These are phyloP conservation scores for Aspergillus diversus DNA, from an alignment of 495 filamentous ascomycete genomes.

Conservation along the genomic window DNA sequence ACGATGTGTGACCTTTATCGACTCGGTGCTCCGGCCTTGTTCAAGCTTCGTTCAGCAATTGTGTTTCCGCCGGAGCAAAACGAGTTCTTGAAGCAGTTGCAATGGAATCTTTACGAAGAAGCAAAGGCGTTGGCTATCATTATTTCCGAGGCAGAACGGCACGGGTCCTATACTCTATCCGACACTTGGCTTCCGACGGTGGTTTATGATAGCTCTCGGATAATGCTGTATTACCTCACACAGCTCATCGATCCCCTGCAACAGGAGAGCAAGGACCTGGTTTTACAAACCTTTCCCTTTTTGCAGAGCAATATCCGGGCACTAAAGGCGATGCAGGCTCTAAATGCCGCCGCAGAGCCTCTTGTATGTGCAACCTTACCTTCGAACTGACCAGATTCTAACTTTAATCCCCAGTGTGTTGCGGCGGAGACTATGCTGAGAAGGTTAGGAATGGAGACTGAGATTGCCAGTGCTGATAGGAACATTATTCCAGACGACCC, in stretches of 20 bases:
- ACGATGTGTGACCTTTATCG: conserved; percentile 40
- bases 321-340: conserved; percentile 30
- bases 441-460: conserved; percentile 34
- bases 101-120: conserved; percentile 32
- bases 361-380: conserved; percentile 9
- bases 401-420: conserved; percentile 10
- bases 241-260: conserved; percentile 35
- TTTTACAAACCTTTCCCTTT: conserved; percentile 28
- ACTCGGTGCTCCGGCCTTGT: conserved; percentile 35
- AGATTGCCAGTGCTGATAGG: conserved; percentile 21
- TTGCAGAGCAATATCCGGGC: conserved; percentile 33
- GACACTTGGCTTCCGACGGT: conserved; percentile 43
- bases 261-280: conserved; percentile 27
- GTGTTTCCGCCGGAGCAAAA: conserved; percentile 36
- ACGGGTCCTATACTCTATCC: conserved; percentile 31
- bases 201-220: conserved; percentile 38
- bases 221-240: conserved; percentile 39
- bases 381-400: background rate
- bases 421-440: conserved; percentile 38
- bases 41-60: conserved; percentile 36
- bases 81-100: conserved; percentile 27
- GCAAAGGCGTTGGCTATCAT: conserved; percentile 33
- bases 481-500: conserved; percentile 39
- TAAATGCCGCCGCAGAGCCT: conserved; percentile 29
- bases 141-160: conserved; percentile 30